Conservation (phyloP, 148 eudicot species). For the Chenopodium suecicum region DNA sequence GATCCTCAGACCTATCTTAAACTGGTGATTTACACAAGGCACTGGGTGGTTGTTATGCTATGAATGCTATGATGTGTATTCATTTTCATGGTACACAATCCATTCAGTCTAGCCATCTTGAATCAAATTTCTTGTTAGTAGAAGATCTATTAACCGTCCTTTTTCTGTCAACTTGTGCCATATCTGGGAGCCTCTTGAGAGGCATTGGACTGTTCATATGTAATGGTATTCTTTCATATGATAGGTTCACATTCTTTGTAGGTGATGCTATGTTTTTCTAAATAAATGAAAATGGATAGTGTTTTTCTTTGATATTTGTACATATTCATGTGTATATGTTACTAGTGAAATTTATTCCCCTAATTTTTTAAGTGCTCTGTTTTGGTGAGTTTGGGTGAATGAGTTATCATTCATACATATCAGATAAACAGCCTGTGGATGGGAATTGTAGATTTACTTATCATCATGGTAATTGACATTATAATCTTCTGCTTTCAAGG, state of each 20-base stretch:
- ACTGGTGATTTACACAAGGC: neutral
- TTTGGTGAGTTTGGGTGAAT: neutral
- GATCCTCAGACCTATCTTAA: neutral
- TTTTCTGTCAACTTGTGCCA: neutral
- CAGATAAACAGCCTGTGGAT: too few relatives aligned
- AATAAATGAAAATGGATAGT: neutral
- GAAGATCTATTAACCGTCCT: neutral
- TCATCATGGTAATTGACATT: neutral
- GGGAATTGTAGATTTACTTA: too few relatives aligned
- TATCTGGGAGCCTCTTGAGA: constrained; percentile 5
- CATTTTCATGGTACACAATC: neutral
- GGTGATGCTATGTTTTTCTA: neutral
- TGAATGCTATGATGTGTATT: neutral
- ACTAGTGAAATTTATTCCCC: neutral
- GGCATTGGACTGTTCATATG: neutral
- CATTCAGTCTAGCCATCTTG: neutral
- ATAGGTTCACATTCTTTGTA: neutral
- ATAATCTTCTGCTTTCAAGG: constrained; percentile 35
- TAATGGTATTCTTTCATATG: neutral
- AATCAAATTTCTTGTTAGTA: neutral
- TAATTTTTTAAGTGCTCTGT: neutral
- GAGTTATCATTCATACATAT: neutral
- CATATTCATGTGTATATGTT: neutral
- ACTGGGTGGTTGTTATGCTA: neutral
- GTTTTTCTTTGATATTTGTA: neutral